Evolutionary conservation across 2,329 filamentous ascomycete species (phyloP), one percentile per base, ranked within the genome.

Genomic region (Pestalotiopsis sp.): DNA sequence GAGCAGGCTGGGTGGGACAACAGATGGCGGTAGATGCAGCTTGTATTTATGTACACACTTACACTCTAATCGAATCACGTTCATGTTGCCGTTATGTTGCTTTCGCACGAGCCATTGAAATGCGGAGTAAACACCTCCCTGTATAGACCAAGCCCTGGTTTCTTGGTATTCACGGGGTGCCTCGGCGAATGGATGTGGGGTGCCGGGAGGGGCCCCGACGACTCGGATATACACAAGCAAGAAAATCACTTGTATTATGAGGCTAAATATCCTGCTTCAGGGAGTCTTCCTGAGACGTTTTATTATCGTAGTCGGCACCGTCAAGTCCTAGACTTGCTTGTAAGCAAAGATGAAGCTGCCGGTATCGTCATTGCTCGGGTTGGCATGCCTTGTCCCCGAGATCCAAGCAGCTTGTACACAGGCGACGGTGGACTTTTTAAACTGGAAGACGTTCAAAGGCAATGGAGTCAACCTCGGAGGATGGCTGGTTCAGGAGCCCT

Each of bases 1-100:
- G 80, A 82, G 69, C 80, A 82, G 73, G 78, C 76, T 14, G 79
- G 80, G 1, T 82, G 80, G 80, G 77, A 82, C 63, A 81, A 81
- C 41, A 71, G 73, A 20, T 82, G 80, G 80, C 75, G 80, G 71
- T 82, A 73, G 45, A 65, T 31, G 31, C 41, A 52, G 17, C 17
- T 2, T 52, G 0, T n/a, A 23, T 9, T 23, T 23, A 6, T 36
- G 2, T 36, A 1, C 31, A 36, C 31, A 36, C 31, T 36, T 36
- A 36, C 7, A 9, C 31, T 9, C 31, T 36, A 36, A 36, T 36
- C 7, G 31, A 36, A 36, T 36, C 2, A 36, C 6, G 31, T 36
- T 36, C 31, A 36, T 36, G 31, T 36, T 31, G 27, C 27, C 6
- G 27, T 31, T 1, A 31, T 31, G 27, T 31, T 31, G 6, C 27